Evolutionary conservation across 805 yeast species (phyloP).

Genomic region (Candida pseudofarinosa): DNA sequence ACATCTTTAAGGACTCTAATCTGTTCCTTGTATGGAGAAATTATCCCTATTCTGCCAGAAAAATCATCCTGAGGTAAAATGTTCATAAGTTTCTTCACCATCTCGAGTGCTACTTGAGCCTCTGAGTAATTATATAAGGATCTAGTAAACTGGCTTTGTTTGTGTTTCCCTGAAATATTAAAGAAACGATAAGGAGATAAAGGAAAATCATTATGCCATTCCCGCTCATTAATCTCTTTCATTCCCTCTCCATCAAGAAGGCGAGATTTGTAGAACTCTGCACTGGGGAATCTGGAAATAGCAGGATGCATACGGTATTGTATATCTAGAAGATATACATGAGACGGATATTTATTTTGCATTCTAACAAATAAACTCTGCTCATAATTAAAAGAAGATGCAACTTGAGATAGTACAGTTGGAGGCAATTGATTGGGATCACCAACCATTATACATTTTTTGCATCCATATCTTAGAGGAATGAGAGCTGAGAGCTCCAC

Average conservation of each 20-base stretch:
- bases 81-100: conserved; percentile 49
- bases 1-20: conserved; percentile 52
- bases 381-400: conserved; percentile 75
- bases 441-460: conserved; percentile 92
- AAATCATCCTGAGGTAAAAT: conserved; percentile 51
- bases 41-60: conserved; percentile 76
- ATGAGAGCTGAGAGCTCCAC: conserved; percentile 88
- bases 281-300: conserved; percentile 82
- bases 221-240: conserved; percentile 52
- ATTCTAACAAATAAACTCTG: conserved; percentile 92
- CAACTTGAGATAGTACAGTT: conserved; percentile 86
- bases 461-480: conserved; percentile 88
- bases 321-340: conserved; percentile 74
- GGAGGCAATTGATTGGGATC: conserved; percentile 99
- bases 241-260: conserved; percentile 79
- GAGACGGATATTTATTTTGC: conserved; percentile 60
- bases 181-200: conserved; percentile 79
- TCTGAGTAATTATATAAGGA: conserved; percentile 72
- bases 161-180: conserved; percentile 60
- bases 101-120: conserved; percentile 66
- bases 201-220: conserved; percentile 65
- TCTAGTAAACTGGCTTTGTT: conserved; percentile 57
- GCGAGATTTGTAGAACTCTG: conserved; percentile 70
- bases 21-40: conserved; percentile 94
- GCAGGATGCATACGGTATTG: conserved; percentile 98